Conservation (phyloP, 805 yeast genomes). For the Lachancea fermentati region DNA sequence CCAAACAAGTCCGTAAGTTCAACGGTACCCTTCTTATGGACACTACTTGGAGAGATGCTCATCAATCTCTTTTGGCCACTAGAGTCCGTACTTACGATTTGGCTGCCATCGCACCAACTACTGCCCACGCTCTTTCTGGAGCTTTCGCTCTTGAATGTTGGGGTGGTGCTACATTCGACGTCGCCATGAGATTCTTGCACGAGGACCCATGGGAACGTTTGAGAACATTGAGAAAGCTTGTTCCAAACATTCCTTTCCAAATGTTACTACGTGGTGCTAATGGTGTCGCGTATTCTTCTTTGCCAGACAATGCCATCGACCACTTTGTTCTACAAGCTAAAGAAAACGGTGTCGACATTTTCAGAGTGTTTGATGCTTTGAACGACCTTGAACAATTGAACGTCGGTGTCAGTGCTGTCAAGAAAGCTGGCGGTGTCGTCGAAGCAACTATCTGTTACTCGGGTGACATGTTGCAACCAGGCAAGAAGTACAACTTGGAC, state of each 20-base stretch:
- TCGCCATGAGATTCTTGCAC: constrained; percentile 94
- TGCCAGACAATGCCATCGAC: constrained; percentile 98
- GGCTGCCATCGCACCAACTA: constrained; percentile 85
- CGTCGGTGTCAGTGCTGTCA: constrained; percentile 97
- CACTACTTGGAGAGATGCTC: constrained; percentile 99
- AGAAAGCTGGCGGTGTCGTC: constrained; percentile 97
- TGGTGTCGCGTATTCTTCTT: constrained; percentile 96
- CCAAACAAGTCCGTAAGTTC: constrained; percentile 76
- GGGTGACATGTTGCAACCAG: constrained; percentile 95
- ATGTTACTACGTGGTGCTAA: constrained; percentile 99
- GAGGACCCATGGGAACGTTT: constrained; percentile 99
- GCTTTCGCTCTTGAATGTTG: constrained; percentile 98
- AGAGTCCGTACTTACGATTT: constrained; percentile 94
- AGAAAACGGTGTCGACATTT: constrained; percentile 93
- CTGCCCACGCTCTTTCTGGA: constrained; percentile 83
- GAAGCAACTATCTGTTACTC: constrained; percentile 98
- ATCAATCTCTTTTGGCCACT: constrained; percentile 94
- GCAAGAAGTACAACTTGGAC: constrained; percentile 91
- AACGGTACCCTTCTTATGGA: constrained; percentile 93
- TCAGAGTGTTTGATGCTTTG: constrained; percentile 96
- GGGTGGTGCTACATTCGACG: constrained; percentile 99
- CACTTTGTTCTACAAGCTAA: constrained; percentile 94
- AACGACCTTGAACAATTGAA: constrained; percentile 94
- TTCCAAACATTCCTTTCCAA: constrained; percentile 98
- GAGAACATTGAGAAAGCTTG: constrained; percentile 77